Percentiles rank a stretch among this genome's conserved stretches.
These are phyloP conservation scores for Colletotrichum acutatum DNA, from an alignment of 2,329 filamentous ascomycete species.

Conservation along the genomic window DNA sequence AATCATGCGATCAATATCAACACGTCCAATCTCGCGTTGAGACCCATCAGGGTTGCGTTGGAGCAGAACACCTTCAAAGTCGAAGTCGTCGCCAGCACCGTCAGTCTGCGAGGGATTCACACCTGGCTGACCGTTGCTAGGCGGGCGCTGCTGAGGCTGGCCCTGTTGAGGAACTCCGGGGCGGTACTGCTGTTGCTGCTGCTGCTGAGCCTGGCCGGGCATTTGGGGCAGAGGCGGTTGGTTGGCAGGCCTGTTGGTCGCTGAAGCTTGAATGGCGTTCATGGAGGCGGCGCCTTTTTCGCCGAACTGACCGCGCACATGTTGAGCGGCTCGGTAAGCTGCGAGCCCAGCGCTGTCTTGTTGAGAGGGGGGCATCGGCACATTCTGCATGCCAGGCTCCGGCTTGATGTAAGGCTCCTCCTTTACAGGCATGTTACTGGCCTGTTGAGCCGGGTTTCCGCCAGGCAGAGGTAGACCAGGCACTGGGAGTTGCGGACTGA, in stretches of 20 bases:
- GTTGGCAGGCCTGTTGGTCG: conserved; percentile 41
- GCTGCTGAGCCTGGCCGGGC: conserved; percentile 39
- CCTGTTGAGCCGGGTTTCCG: conserved; percentile 51
- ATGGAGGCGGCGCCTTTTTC: conserved; percentile 74
- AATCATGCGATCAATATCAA: conserved; percentile 76
- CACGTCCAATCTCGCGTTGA: conserved; percentile 64
- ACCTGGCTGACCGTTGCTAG: conserved; percentile 39
- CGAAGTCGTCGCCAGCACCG: conserved; percentile 71
- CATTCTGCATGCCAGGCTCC: conserved; percentile 53
- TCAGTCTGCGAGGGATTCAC: conserved; percentile 69
- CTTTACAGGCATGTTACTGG: conserved; percentile 51
- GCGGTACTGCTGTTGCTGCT: conserved; percentile 35
- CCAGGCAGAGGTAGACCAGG: conserved; percentile 42
- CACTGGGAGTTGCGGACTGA: conserved; percentile 47
- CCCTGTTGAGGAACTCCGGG: conserved; percentile 38
- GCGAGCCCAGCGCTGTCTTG: conserved; percentile 51
- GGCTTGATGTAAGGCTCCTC: conserved; percentile 59
- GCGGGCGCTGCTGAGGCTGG: conserved; percentile 43
- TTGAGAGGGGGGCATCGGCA: conserved; percentile 35
- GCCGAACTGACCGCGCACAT: conserved; percentile 70
- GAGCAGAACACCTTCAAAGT: conserved; percentile 70
- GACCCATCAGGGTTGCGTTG: conserved; percentile 65
- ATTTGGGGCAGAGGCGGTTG: conserved; percentile 46
- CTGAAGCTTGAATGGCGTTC: conserved; percentile 66
- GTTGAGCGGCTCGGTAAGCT: conserved; percentile 65